Conservation (phyloP, 2,329 filamentous ascomycete species). For the Pseudogymnoascus pannorum region DNA sequence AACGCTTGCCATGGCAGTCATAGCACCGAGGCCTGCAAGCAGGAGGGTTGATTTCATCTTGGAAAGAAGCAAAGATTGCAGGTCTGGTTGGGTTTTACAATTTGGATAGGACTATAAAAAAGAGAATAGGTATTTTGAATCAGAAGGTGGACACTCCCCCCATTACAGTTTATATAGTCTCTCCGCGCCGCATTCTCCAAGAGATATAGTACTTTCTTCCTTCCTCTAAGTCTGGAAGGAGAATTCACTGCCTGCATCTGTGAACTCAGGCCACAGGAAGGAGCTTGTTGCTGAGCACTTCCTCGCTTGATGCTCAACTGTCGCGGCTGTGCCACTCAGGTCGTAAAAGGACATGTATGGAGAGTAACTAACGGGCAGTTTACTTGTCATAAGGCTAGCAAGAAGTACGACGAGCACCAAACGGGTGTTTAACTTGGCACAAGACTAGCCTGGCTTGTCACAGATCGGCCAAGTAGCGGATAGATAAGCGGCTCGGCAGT, state of each 20-base stretch:
- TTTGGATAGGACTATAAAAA: neutral
- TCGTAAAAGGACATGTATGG: neutral
- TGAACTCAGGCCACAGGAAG: neutral
- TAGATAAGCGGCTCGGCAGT: neutral
- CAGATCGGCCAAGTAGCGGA: neutral
- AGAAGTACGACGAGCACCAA: neutral
- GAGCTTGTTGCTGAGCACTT: neutral
- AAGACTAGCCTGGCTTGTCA: neutral
- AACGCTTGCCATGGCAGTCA: neutral
- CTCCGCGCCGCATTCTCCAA: neutral
- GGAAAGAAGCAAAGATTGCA: neutral
- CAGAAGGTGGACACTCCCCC: neutral
- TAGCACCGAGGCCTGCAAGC: neutral
- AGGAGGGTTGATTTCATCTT: neutral
- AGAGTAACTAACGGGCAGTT: neutral
- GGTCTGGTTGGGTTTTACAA: neutral
- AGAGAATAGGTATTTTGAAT: neutral
- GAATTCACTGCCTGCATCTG: neutral
- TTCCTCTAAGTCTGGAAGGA: neutral
- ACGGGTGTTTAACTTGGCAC: neutral
- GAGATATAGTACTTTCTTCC: neutral
- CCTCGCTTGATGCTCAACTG: neutral
- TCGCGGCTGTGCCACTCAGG: neutral
- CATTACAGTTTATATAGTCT: neutral
- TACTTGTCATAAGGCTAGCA: neutral